Percentiles rank a stretch among this genome's conserved stretches.
These are phyloP conservation scores for Phytopythium mirpurense DNA, from an alignment of 352 stramenopile species.

Conservation along the genomic window DNA sequence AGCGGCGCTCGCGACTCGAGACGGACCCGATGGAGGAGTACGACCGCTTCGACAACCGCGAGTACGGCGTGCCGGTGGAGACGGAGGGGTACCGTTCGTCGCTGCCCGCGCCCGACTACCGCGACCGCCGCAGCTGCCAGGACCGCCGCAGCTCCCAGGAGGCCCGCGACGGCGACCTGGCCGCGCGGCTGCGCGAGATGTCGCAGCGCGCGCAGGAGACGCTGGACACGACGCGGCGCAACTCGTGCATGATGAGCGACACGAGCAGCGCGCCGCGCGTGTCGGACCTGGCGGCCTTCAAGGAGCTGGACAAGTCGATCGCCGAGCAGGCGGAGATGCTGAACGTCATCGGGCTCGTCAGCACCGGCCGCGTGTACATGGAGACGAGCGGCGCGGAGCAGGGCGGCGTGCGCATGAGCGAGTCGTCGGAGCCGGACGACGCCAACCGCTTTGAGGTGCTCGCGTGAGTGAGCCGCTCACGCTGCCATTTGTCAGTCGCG, in stretches of 20 bases:
- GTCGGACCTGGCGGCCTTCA: slow-evolving; percentile 59
- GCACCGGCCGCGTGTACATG: slow-evolving; percentile 72
- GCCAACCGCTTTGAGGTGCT: slow-evolving; percentile 66
- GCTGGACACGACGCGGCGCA: slow-evolving; percentile 58
- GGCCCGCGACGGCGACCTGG: slow-evolving; percentile 42
- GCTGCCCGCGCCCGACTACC: slow-evolving; percentile 6
- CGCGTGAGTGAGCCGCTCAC: too few species aligned
- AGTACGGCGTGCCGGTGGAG: slow-evolving; percentile 33
- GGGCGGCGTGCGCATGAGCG: slow-evolving; percentile 55
- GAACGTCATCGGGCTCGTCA: slow-evolving; percentile 72
- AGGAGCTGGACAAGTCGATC: slow-evolving; percentile 68
- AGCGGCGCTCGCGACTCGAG: slow-evolving; percentile 40
- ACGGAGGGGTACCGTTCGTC: slow-evolving; percentile 23
- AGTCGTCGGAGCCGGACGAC: slow-evolving; percentile 45
- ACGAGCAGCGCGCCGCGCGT: slow-evolving; percentile 56
- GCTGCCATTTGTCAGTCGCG: neutral
- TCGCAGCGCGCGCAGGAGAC: slow-evolving; percentile 56
- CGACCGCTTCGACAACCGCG: slow-evolving; percentile 48
- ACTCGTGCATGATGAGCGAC: slow-evolving; percentile 77
- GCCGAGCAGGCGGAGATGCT: slow-evolving; percentile 67
- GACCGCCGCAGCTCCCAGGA: slow-evolving; percentile 26
- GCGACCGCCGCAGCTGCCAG: slow-evolving; percentile 18
- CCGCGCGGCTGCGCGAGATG: slow-evolving; percentile 53
- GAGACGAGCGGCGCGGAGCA: slow-evolving; percentile 35
- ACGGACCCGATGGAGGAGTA: slow-evolving; percentile 66